phyloP scores from a whole-genome alignment of 495 filamentous ascomycete genomes.

The Aspergillus steynii region DNA sequence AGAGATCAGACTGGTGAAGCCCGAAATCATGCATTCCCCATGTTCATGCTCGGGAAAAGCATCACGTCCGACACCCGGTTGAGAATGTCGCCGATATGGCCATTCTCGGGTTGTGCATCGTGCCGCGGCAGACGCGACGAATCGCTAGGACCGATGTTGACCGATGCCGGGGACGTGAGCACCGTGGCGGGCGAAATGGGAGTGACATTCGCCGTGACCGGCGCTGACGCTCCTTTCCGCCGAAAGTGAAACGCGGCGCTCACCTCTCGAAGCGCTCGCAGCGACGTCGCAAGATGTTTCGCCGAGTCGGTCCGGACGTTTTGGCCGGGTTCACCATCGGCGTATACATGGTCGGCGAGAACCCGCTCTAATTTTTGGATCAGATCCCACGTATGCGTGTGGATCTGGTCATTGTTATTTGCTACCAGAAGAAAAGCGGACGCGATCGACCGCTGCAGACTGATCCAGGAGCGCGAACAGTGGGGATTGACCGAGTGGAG shows the following conservation, averaged over 20 bases:
- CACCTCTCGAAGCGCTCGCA: constrained; percentile 42
- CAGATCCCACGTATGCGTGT: constrained; percentile 37
- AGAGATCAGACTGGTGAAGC: background rate
- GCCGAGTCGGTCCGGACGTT: constrained; percentile 41
- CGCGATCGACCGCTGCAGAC: constrained; percentile 47
- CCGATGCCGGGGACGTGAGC: constrained; percentile 30
- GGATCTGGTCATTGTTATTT: constrained; percentile 38
- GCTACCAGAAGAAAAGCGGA: constrained; percentile 48
- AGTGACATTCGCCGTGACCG: background rate
- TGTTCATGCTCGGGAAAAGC: constrained; percentile 43
- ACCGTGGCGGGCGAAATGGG: constrained; percentile 21
- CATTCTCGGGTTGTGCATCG: constrained; percentile 10
- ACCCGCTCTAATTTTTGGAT: constrained; percentile 41
- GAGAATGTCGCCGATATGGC: constrained; percentile 24
- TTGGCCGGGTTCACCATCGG: constrained; percentile 29
- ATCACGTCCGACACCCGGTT: constrained; percentile 43
- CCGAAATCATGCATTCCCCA: constrained; percentile 16
- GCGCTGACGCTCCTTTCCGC: constrained; percentile 12
- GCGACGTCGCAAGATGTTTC: constrained; percentile 40
- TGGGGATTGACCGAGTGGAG: constrained; percentile 42
- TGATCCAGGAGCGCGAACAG: constrained; percentile 50
- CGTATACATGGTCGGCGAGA: constrained; percentile 44
- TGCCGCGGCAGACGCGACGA: constrained; percentile 17
- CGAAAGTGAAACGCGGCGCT: constrained; percentile 35
- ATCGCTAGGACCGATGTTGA: constrained; percentile 14